A percentile compares a stretch with the other conserved stretches of the same genome.
Conservation (phyloP, 2,329 filamentous ascomycete species). For the Phialophora macrospora region DNA sequence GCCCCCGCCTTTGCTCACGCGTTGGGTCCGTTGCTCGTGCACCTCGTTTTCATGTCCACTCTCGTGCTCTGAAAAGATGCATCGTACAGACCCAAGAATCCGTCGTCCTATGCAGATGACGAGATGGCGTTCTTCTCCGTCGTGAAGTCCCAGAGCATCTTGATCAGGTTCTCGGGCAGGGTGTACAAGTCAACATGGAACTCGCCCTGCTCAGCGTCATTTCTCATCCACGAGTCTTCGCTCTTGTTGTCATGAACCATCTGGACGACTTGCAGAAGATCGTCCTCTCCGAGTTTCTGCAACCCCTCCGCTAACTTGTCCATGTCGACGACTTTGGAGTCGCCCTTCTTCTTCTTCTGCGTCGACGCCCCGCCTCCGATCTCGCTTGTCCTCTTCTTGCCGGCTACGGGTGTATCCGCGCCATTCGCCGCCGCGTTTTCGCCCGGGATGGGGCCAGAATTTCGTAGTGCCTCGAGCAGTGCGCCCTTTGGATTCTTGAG, state of each 20-base stretch:
- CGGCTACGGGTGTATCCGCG: conserved; percentile 53
- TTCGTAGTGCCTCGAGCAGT: conserved; percentile 77
- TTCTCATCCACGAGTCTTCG: conserved; percentile 93
- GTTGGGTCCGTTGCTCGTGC: not conserved
- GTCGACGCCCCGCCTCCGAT: conserved; percentile 61
- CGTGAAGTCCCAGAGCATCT: conserved; percentile 93
- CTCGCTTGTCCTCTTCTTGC: conserved; percentile 60
- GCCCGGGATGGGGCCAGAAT: conserved; percentile 83
- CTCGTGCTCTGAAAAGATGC: not conserved
- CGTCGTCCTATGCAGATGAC: conserved; percentile 31
- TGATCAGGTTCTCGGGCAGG: conserved; percentile 85
- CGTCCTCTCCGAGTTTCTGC: conserved; percentile 87
- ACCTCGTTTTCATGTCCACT: not conserved
- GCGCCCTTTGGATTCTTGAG: conserved; percentile 79
- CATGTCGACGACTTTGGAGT: conserved; percentile 75
- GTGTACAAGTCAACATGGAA: conserved; percentile 99
- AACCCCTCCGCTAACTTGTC: conserved; percentile 95
- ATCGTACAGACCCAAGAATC: not conserved
- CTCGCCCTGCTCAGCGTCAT: conserved; percentile 94
- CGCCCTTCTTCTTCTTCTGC: conserved; percentile 72
- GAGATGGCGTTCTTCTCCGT: conserved; percentile 46
- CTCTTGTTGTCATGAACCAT: conserved; percentile 98
- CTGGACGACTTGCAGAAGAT: conserved; percentile 91
- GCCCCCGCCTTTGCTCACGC: not conserved
- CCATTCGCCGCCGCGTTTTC: conserved; percentile 61